These are phyloP conservation scores for Naganishia randhawae DNA, from an alignment of 768 basidiomycete species.

Conservation along the genomic window DNA sequence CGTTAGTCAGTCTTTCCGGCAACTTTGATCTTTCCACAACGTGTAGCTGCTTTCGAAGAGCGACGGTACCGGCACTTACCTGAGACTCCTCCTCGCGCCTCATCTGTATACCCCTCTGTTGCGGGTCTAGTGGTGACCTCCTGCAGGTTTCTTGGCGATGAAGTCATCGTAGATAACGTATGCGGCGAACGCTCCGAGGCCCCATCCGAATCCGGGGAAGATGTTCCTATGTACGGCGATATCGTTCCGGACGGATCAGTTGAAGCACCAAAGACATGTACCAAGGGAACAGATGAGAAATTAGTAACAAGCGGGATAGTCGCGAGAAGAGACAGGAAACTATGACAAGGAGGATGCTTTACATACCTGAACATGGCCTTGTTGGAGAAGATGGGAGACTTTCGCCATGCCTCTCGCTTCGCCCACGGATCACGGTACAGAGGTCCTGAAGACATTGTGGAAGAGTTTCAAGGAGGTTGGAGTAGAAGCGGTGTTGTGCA, in stretches of 20 bases:
- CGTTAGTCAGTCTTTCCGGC: too few species aligned
- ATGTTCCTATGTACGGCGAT: conserved; percentile 57
- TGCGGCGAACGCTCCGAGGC: conserved; percentile 81
- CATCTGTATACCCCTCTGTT: too few species aligned
- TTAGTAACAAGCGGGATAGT: too few species aligned
- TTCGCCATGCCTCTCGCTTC: conserved; percentile 87
- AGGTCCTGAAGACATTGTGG: conserved; percentile 17
- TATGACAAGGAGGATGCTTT: not conserved
- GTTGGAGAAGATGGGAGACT: conserved; percentile 79
- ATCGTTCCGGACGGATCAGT: not conserved
- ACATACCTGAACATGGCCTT: conserved; percentile 68
- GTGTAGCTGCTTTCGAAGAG: too few species aligned
- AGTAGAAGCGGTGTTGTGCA: not conserved
- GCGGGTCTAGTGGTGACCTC: conserved; percentile 25
- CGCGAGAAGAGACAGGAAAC: too few species aligned
- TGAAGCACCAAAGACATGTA: not conserved
- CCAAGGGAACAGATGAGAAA: not conserved
- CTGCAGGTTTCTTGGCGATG: conserved; percentile 39
- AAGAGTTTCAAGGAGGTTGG: not conserved
- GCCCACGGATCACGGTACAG: conserved; percentile 88
- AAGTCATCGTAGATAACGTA: conserved; percentile 82
- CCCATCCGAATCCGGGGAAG: conserved; percentile 93
- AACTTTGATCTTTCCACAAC: too few species aligned
- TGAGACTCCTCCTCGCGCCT: too few species aligned
- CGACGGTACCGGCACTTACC: too few species aligned